Base-by-base conservation (phyloP, 176 grass and related monocot genomes). In the Stipa capillata region DNA sequence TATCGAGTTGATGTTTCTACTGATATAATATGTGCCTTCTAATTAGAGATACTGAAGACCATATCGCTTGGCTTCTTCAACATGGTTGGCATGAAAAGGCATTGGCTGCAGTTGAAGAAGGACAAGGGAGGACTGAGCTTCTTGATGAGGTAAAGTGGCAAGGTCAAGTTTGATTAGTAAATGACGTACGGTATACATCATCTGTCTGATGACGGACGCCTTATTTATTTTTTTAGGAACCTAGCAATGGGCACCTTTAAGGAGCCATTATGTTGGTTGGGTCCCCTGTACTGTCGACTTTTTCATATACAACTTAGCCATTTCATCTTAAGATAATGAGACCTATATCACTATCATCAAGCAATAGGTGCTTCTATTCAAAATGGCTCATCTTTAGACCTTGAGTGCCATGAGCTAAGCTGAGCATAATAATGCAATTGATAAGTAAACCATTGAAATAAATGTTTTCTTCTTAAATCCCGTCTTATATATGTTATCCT, bases 1-100 rank as follows among this genome's bases (percentile, higher is more conserved):
- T 54, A 21, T 17, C 33, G 8, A 27, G 3, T 25, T 74, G 51
- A 47, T 69, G 78, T 44, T 69, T 47, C 54, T 74, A 69, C 14
- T 82, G 33, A 92, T 77, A 45, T 58, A 56, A 75, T 74, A n/a
- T n/a, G n/a, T 82, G 17, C 54, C 35, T 87, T 90, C 49, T 60
- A 71, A 81, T 84, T 87, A 99, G 96, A 87, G 92, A 99, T 95
- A 85, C 96, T 84, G 96, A 95, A 91, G 96, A 99, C 79, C 96
- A 99, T 83, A 95, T 99, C 87, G 71, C 90, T 29, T 99, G 96
- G 96, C 92, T 99, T 89, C 88, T 99, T 74, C 83, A 99, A 85
- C 96, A 99, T 91, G 96, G 88, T 65, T 99, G 78, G 52, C 96
- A 99, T 82, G 92, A 99, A 89, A 99, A 99, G 60, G 96, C 96